Conservation (phyloP, 805 yeast genomes). For the Barnettozyma pratensis region DNA sequence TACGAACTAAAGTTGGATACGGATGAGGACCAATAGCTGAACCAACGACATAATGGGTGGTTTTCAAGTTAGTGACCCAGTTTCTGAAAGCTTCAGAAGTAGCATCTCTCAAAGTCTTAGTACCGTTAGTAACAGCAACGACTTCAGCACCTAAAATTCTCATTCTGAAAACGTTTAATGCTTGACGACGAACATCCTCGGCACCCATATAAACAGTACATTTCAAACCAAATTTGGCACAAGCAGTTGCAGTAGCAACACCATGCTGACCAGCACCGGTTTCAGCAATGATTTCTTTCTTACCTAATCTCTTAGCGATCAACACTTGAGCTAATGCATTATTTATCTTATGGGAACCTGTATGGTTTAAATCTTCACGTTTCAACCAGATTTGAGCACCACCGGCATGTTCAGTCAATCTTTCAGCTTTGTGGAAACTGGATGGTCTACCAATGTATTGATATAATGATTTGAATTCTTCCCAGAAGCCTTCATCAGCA, state of each 20-base stretch:
- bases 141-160: conserved; percentile 94
- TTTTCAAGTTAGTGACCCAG: conserved; percentile 85
- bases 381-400: conserved; percentile 97
- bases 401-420: conserved; percentile 85
- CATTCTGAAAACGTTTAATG: conserved; percentile 96
- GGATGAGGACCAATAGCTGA: conserved; percentile 99
- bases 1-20: conserved; percentile 94
- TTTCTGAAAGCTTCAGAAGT: conserved; percentile 93
- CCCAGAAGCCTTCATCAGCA: conserved; percentile 91
- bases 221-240: conserved; percentile 87
- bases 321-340: conserved; percentile 80
- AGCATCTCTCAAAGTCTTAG: conserved; percentile 94
- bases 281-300: conserved; percentile 75
- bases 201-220: conserved; percentile 99
- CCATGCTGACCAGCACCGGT: conserved; percentile 95
- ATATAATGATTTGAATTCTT: conserved; percentile 77
- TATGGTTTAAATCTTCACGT: conserved; percentile 91
- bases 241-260: conserved; percentile 89
- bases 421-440: conserved; percentile 81
- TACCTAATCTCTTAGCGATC: conserved; percentile 74
- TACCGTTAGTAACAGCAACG: conserved; percentile 89
- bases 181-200: conserved; percentile 98
- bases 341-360: conserved; percentile 85
- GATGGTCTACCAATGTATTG: conserved; percentile 97
- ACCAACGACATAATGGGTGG: conserved; percentile 95